Base-by-base conservation (phyloP, 495 filamentous ascomycete species). In the Podospora pseudopauciseta region DNA sequence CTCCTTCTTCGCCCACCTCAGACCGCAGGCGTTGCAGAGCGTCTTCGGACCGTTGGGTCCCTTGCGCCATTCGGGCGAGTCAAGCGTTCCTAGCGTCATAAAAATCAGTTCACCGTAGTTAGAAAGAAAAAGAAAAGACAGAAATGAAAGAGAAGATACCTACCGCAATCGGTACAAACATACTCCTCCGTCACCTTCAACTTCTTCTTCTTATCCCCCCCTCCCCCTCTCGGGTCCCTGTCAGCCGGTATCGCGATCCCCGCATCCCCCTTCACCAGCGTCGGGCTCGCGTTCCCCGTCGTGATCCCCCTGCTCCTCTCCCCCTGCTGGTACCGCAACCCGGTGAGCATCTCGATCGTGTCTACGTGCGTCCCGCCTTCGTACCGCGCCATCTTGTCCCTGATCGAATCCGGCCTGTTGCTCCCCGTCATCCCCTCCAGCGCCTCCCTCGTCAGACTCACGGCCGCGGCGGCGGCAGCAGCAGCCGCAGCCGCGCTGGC, bases 21-120 rank as follows among this genome's bases (percentile, higher is more conserved):
- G 86, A 67, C 95, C 95, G 80, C 95, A 99, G 26, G 95, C 95
- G 82, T 99, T 99, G 80, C 95, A 99, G 58, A 99, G 81, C 2
- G 94, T 97, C 80, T 99, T 98, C 3, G 95, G 95, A 6, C 95
- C 95, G 65, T 86, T 90, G 0, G 95, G 95, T 0, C 95, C 95
- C 75, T 97, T 98, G 66, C 95, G 85, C 95, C 95, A 99, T 81
- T 99, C 95, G 0, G 95, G 95, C 18, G 92, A 96, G 72, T 97
- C 95, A 2, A 93, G 82, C 2, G 92, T 96, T 7, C 85, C 85
- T 87, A 23, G 23, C 60, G 34, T 49, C 30, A 32, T 7, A 32
- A 32, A 5, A 32, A 11, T 49, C 15, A 49, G 15, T 49, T 49
- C 9, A 13, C 39, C 3, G 39, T 18, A 49, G 13, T 18, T 49